A percentile compares a stretch with the other conserved stretches of the same genome.
Evolutionary conservation across 331 rosid genomes (phyloP).

Genomic region (Saraca asoca): DNA sequence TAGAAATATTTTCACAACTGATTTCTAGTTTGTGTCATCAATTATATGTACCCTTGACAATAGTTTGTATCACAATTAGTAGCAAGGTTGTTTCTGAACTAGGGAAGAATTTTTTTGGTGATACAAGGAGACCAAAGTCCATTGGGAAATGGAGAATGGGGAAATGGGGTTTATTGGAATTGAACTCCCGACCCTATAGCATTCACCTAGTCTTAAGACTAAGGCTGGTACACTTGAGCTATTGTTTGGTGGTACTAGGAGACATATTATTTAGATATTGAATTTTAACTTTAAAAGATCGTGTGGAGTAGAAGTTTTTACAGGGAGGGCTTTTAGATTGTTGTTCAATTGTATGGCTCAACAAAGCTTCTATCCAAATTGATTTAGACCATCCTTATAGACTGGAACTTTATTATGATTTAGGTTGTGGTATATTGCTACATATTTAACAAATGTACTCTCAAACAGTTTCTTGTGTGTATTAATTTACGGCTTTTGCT

Average conservation of each 20-base stretch:
- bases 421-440: background rate
- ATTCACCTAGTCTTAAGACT: too few relatives aligned
- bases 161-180: too few relatives aligned
- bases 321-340: constrained; percentile 12
- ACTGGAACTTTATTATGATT: background rate
- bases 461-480: too few relatives aligned
- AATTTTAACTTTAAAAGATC: too few relatives aligned
- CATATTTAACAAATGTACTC: background rate
- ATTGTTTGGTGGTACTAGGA: too few relatives aligned
- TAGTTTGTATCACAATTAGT: background rate
- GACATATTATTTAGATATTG: too few relatives aligned
- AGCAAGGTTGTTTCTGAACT: background rate
- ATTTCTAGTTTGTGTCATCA: constrained; percentile 3
- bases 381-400: constrained; percentile 11
- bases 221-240: too few relatives aligned
- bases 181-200: too few relatives aligned
- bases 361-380: constrained; percentile 18
- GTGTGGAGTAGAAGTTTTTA: background rate
- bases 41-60: background rate
- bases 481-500: constrained; percentile 2
- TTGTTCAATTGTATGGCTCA: constrained; percentile 12
- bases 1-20: background rate
- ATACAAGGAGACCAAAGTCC: too few relatives aligned
- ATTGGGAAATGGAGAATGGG: too few relatives aligned
- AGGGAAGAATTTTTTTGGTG: background rate